Conservation (phyloP, 1,284 basidiomycete genomes). For the Naganishia liquefaciens region DNA sequence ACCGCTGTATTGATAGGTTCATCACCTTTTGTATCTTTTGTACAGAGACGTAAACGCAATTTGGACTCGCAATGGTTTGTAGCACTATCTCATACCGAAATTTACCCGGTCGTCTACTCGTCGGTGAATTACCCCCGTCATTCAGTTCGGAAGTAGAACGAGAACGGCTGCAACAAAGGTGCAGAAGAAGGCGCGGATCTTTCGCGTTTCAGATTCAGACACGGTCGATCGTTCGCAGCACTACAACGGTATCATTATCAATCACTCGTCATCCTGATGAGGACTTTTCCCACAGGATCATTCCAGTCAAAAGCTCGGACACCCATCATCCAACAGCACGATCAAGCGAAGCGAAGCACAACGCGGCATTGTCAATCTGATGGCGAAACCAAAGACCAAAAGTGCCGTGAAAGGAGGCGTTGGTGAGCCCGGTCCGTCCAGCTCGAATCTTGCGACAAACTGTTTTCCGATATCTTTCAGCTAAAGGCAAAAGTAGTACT, state of each 20-base stretch:
- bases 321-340: background rate
- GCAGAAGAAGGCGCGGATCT: no score
- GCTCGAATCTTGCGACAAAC: background rate
- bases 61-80: slow-evolving; percentile 18
- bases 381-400: slow-evolving; percentile 9
- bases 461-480: background rate
- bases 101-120: no score
- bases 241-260: no score
- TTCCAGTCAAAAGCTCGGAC: no score
- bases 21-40: slow-evolving; percentile 24
- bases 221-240: background rate
- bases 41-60: slow-evolving; percentile 19
- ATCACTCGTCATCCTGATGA: background rate
- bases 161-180: no score
- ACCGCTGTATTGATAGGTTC: slow-evolving; percentile 25
- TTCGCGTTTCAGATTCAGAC: slow-evolving; percentile 13
- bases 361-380: background rate
- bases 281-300: no score
- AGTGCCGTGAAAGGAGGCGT: slow-evolving; percentile 5
- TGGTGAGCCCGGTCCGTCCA: background rate
- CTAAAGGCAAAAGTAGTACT: slow-evolving; percentile 6
- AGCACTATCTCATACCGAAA: slow-evolving; percentile 14
- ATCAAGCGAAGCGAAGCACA: background rate
- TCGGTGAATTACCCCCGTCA: no score
- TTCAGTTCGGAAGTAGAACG: no score